Evolutionary conservation across 768 basidiomycete species (phyloP).

Genomic region (Austroboletus festivus): DNA sequence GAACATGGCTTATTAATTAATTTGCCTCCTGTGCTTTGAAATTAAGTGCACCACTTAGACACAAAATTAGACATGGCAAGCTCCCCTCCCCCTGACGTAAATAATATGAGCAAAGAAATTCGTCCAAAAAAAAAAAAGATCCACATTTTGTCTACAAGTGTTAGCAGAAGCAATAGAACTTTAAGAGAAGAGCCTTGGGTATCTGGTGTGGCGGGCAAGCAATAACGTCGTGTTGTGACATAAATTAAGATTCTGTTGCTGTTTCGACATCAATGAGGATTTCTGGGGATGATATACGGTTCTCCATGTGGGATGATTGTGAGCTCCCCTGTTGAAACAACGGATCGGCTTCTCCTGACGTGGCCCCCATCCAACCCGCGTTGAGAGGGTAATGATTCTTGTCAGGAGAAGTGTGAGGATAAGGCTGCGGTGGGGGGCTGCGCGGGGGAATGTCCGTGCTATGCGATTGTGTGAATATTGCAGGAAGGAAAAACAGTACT

Average conservation of each 20-base stretch:
- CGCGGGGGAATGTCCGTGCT: conserved; percentile 29
- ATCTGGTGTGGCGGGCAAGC: conserved; percentile 14
- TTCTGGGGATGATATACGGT: conserved; percentile 27
- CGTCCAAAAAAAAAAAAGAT: conserved; percentile 18
- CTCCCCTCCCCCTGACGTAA: conserved; percentile 1
- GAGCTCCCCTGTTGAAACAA: conserved; percentile 28
- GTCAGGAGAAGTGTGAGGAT: conserved; percentile 37
- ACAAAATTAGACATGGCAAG: conserved; percentile 2
- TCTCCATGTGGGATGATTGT: conserved; percentile 28
- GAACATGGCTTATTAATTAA: conserved; percentile 10
- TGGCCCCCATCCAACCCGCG: conserved; percentile 31
- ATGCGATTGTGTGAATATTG: conserved; percentile 59
- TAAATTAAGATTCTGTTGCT: conserved; percentile 19
- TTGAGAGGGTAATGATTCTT: conserved; percentile 42
- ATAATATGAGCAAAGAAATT: conserved; percentile 9
- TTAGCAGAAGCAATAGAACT: conserved; percentile 33
- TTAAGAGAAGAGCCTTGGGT: conserved; percentile 29
- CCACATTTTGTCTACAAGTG: conserved; percentile 18
- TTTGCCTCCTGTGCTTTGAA: neutral
- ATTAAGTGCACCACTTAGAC: neutral
- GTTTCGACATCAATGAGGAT: conserved; percentile 30
- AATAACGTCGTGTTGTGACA: conserved; percentile 5
- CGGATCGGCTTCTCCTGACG: conserved; percentile 19
- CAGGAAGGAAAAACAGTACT: conserved; percentile 78
- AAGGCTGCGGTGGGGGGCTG: conserved; percentile 31